Evolutionary conservation across 805 yeast species (phyloP), one percentile per base, ranked within the genome.

Genomic region (Candida qinlingensis): DNA sequence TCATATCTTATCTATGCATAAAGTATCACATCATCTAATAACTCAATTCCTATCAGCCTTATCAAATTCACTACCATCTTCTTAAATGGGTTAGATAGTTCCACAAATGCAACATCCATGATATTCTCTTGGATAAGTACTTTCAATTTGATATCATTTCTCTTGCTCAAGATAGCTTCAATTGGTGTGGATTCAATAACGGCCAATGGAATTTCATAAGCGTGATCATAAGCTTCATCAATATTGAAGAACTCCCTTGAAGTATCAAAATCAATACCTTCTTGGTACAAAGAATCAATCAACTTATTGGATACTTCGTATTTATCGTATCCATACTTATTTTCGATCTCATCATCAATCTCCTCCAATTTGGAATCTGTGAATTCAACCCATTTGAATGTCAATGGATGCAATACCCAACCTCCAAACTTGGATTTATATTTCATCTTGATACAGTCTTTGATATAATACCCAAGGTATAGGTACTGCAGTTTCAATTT

Each of bases 371-470:
- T 31, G 7, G 39, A 34, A 30, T 40, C 45, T 12, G 25, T 44
- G 10, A 47, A 40, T 4, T 27, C 13, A 11, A 40, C 30, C 52
- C 52, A 49, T 11, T 49, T 31, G 11, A 49, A 49, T 9, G 44
- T 43, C 48, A 74, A 67, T 12, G 80, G 64, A 58, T 86, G 90
- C 41, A 85, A 62, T 5, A 86, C 58, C 54, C 85, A 85, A 5
- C 91, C 94, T 1, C 92, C 92, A 64, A 85, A 89, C 51, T 80
- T 77, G 29, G 75, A 80, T 65, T 90, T 90, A 61, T 91, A 91
- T 42, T 70, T 72, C 96, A 90, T 89, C 64, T 90, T 90, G 1
- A 69, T 72, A 62, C 96, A 87, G 54, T 85, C 90, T 5, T 81
- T 81, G 41, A 88, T 80, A 59, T 82, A 90, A 55, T 80, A 87